Evolutionary conservation across 345 rosid species (phyloP), one percentile per base, ranked within the genome.

Genomic region (Eucalyptus cloeziana): DNA sequence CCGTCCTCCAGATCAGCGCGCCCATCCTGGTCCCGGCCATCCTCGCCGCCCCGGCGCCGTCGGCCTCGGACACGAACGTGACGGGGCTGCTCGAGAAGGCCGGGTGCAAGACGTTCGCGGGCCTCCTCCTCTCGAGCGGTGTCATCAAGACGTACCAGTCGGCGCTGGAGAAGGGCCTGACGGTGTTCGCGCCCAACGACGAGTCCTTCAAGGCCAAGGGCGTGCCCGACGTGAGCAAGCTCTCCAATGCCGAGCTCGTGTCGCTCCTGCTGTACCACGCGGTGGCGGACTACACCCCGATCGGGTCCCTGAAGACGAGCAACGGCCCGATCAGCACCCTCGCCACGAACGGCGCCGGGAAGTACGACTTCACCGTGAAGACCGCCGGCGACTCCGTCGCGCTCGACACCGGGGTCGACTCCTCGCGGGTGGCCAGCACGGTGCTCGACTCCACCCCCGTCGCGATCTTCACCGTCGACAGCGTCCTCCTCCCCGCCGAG

Each of bases 231-330:
- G 92, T 96, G 87, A 92, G 87, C 91, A 98, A 96, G 92, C 95
- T 98, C 89, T 90, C 94, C 3, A 95, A 92, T 87, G 97, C 99
- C 56, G 96, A 95, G 43, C 86, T 91, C 40, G 97, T 96, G 50
- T 89, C 99, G 67, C 95, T 98, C 37, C 90, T 98, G n/a, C 93
- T 94, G 93, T 98, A 91, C 89, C 99, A 98, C 76, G 98, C 98
- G 16, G 81, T 94, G 25, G 89, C 94, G 49, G 89, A 90, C 25
- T 98, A 98, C 92, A 94, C 85, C 85, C 98, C 99, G 22, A 90
- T 92, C 51, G 98, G 97, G 17, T 89, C 95, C 6, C 86, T 97
- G 91, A 96, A 97, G 95, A 94, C 94, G 62, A 91, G 89, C 52
- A 97, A 93, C 81, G 91, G 60, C 81, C 93, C 96, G 9, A 92